These are phyloP conservation scores for Aspergillus piperis DNA, from an alignment of 2,329 filamentous ascomycete genomes.

Conservation along the genomic window DNA sequence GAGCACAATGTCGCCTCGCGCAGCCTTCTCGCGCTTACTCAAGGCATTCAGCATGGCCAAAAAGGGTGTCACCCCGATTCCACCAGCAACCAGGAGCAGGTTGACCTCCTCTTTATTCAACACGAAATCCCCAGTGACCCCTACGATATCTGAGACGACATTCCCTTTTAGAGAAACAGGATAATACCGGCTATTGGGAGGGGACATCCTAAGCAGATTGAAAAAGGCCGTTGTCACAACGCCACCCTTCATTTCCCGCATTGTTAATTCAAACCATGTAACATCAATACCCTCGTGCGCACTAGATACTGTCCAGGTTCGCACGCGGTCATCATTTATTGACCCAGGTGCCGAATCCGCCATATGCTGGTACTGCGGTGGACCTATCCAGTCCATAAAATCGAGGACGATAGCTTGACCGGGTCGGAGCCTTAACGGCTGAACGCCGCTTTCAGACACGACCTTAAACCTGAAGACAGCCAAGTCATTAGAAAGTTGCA, in stretches of 20 bases:
- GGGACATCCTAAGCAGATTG: not conserved
- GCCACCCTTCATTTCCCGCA: conserved; percentile 9
- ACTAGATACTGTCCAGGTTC: conserved; percentile 10
- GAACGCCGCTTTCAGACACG: not conserved
- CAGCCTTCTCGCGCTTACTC: too few relatives aligned
- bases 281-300: not conserved
- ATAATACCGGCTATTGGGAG: too few relatives aligned
- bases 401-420: conserved; percentile 8
- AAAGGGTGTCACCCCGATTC: conserved; percentile 5
- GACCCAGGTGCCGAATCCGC: not conserved
- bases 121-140: not conserved
- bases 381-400: conserved; percentile 9
- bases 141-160: not conserved
- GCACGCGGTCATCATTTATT: conserved; percentile 6
- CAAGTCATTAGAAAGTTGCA: not conserved
- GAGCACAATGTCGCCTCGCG: not conserved
- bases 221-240: conserved; percentile 1
- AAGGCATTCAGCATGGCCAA: conserved; percentile 1
- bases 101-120: not conserved
- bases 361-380: conserved; percentile 6
- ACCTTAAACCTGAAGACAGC: not conserved
- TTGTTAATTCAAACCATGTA: conserved; percentile 6
- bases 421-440: not conserved
- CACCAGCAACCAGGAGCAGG: not conserved
- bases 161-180: not conserved